Evolutionary conservation across 2,329 filamentous ascomycete genomes (phyloP), one percentile per base, ranked within the genome.

Genomic region (Ceratocystis colombiana): DNA sequence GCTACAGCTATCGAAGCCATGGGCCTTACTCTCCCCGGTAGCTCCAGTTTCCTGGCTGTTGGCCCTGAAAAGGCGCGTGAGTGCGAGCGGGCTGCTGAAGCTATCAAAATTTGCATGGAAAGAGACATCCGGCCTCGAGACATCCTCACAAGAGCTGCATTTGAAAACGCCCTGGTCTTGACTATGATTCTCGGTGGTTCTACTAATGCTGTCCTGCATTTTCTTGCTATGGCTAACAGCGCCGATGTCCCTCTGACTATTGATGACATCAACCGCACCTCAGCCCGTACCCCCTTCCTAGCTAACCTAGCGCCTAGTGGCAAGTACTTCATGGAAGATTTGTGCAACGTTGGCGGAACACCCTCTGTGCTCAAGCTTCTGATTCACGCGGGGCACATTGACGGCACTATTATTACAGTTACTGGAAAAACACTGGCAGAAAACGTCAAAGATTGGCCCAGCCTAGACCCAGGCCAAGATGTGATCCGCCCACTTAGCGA

Each of bases 151-250:
- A 89, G 88, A 70, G 82, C 82, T 0, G 84, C 89, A 0, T 93
- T 96, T 68, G 89, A 96, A 74, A 96, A 96, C 73, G 91, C 91
- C 0, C 80, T 96, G 22, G 88, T 93, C 1, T 84, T 96, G 75
- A 94, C 90, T 74, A 96, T 95, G 89, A 87, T 89, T 2, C 81
- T 96, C n/a, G 91, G 91, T 64, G 91, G 91, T 64, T 90, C 86
- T 63, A 96, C 91, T 66, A 96, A 96, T 74, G 89, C 88, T 44
- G 89, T 96, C 2, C 81, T 96, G 65, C 91, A 96, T 75, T 87
- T 95, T 73, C 83, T 96, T 61, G 91, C 91, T 71, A 96, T 96
- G 87, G 91, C 91, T 50, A 87, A 88, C 72, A 89, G 89, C 0
- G 91, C 90, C 45, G 88, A 86, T 69, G 87, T 96, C 0, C 78